Evolutionary conservation across 257 asterid genomes (phyloP).

Genomic region (Lycium ferocissimum): DNA sequence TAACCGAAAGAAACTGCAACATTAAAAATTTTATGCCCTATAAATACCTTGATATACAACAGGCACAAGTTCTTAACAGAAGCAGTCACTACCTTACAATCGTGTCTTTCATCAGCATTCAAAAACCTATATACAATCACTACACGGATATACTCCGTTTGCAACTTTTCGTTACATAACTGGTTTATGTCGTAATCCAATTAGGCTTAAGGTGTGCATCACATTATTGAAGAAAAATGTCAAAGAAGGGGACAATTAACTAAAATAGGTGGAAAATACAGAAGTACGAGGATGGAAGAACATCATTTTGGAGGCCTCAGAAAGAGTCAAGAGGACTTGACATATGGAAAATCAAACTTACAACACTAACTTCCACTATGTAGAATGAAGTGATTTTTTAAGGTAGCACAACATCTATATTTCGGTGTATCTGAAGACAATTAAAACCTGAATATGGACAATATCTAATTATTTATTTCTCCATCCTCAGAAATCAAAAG

Average conservation of each 20-base stretch:
- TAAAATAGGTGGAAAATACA: neutral
- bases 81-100: too few relatives aligned
- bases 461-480: neutral
- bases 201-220: neutral
- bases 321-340: neutral
- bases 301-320: neutral
- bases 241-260: neutral
- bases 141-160: neutral
- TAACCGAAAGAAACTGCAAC: too few relatives aligned
- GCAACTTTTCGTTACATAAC: neutral
- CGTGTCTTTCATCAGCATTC: neutral
- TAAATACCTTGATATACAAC: too few relatives aligned
- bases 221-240: neutral
- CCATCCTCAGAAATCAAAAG: neutral
- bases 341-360: neutral
- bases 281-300: neutral
- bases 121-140: neutral
- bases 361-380: neutral
- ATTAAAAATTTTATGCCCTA: too few relatives aligned
- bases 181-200: neutral
- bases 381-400: neutral
- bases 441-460: neutral
- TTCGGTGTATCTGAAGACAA: neutral
- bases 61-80: too few relatives aligned
- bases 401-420: neutral